Base-by-base conservation (phyloP, 495 filamentous ascomycete species). In the Hyaloscypha variabilis region DNA sequence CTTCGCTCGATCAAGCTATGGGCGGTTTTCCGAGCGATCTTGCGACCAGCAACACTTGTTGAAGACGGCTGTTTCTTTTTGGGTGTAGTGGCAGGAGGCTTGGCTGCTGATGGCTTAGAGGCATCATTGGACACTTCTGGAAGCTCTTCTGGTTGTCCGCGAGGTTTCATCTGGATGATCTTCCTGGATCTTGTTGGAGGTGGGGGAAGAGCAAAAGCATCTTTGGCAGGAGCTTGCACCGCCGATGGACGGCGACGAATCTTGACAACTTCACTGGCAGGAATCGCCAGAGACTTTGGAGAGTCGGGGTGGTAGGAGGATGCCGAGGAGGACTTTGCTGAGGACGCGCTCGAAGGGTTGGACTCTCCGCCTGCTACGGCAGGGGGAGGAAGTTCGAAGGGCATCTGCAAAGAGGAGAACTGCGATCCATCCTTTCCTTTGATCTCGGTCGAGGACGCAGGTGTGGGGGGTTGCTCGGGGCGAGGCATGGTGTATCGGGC, bases 131-230 rank as follows among this genome's bases (percentile, higher is more conserved):
- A 34, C n/a, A 53, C 58, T 23, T 72, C 59, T 24, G 66, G 59
- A 13, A 68, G 24, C 8, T 75, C 65, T 14, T 77, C 71, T 57
- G 80, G 79, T 67, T 80, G 72, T 8, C 76, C 77, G 28, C 79
- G 78, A 0, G 90, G 90, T 75, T 96, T 96, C 95, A 99, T 97
- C 77, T 98, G 95, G 57, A 98, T 98, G 73, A 99, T 98, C 79
- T 93, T 97, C 68, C 96, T 87, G 30, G 92, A 91, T 56, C 95
- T 82, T 14, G 94, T 96, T 0, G 95, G 95, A 19, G 95, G 95
- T 3, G 96, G 95, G 24, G 95, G 95, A 4, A 99, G 83, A 21
- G 90, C 85, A 71, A 96, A 94, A 28, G 80, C 71, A 63, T 87
- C 84, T 65, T 85, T 82, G 42, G 85, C 79, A 1, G 79, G 75